Conservation (phyloP, 106 monocot species). For the Vanilla planifolia region DNA sequence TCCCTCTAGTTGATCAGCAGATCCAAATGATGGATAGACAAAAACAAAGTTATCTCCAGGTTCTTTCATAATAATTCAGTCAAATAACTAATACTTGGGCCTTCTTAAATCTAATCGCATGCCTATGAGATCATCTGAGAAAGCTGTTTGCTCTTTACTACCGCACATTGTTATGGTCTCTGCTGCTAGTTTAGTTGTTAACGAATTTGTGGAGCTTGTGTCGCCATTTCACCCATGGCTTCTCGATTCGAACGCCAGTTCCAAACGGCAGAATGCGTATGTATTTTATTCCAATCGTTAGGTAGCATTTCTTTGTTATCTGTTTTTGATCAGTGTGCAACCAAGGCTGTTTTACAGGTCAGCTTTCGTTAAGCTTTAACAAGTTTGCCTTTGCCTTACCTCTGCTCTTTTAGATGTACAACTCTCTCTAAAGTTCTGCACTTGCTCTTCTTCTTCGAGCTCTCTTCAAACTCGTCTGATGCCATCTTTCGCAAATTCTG, state of each 20-base stretch:
- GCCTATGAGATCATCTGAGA: constrained; percentile 3
- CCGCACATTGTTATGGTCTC: neutral
- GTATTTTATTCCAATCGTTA: constrained; percentile 35
- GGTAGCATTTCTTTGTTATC: constrained; percentile 16
- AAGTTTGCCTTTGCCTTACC: too few species aligned
- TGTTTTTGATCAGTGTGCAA: constrained; percentile 12
- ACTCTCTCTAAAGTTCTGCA: too few species aligned
- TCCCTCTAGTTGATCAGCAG: constrained; percentile 12
- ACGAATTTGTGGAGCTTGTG: constrained; percentile 59
- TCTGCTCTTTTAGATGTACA: too few species aligned
- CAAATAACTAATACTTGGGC: neutral
- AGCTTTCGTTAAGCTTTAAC: constrained; percentile 12
- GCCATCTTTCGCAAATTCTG: too few species aligned
- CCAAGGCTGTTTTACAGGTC: constrained; percentile 16
- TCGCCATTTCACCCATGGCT: constrained; percentile 39
- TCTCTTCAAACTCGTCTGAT: too few species aligned
- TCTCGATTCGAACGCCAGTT: constrained; percentile 46
- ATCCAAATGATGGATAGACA: constrained; percentile 22
- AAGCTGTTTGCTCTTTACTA: too few species aligned
- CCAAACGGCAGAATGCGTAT: constrained; percentile 60
- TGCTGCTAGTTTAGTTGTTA: constrained; percentile 40
- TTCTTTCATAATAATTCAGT: constrained; percentile 1
- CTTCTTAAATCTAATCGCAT: too few species aligned
- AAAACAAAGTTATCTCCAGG: neutral
- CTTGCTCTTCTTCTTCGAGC: too few species aligned